Percentiles rank a stretch among this genome's conserved stretches.
Evolutionary conservation across 2,329 filamentous ascomycete genomes (phyloP).

Genomic region (Blastomyces emzantsi): DNA sequence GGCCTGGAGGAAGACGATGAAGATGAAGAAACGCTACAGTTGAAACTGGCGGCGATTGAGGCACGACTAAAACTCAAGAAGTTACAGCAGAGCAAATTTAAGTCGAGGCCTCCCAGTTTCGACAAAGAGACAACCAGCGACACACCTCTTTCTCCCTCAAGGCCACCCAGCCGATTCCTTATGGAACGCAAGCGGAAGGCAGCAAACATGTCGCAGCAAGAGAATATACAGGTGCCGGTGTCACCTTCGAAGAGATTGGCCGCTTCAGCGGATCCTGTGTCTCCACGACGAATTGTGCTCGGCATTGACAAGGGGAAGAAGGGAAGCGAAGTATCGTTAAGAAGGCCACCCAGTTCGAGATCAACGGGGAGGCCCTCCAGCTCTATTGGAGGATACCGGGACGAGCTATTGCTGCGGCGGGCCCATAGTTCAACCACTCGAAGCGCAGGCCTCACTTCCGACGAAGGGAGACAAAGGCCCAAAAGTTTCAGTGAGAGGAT

Average conservation of each 20-base stretch:
- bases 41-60: conserved; percentile 82
- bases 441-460: conserved; percentile 11
- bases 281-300: conserved; percentile 68
- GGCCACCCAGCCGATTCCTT: conserved; percentile 16
- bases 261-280: conserved; percentile 49
- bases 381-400: conserved; percentile 22
- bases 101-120: conserved; percentile 29
- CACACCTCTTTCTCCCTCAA: conserved; percentile 17
- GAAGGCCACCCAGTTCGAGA: conserved; percentile 47
- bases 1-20: conserved; percentile 51
- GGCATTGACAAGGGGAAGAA: conserved; percentile 84
- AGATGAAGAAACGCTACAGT: conserved; percentile 79
- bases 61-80: conserved; percentile 81
- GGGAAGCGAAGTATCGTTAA: conserved; percentile 75
- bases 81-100: conserved; percentile 56
- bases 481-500: conserved; percentile 80
- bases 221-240: conserved; percentile 63
- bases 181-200: conserved; percentile 17
- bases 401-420: conserved; percentile 20
- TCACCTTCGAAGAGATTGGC: conserved; percentile 52
- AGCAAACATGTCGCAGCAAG: conserved; percentile 16
- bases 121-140: conserved; percentile 21
- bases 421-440: conserved; percentile 15
- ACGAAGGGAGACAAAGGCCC: conserved; percentile 23
- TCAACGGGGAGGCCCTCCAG: conserved; percentile 25